phyloP scores from a whole-genome alignment of 2,329 filamentous ascomycete species.

The Fusarium agapanthi region DNA sequence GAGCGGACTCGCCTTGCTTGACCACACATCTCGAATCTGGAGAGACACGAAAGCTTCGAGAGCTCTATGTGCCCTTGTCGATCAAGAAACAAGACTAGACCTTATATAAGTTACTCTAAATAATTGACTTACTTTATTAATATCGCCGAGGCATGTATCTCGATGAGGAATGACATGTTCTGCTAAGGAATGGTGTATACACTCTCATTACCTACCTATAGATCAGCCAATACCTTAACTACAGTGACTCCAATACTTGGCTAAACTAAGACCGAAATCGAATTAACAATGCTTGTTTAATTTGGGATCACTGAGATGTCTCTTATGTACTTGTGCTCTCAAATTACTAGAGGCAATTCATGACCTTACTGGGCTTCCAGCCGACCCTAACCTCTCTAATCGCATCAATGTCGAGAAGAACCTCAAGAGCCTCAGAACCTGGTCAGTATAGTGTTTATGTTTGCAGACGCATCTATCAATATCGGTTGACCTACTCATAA shows the following conservation, averaged over 20 bases:
- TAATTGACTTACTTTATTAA: background rate
- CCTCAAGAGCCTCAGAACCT: background rate
- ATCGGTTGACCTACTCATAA: conserved; percentile 69
- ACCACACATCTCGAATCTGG: background rate
- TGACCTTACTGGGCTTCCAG: background rate
- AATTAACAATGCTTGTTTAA: background rate
- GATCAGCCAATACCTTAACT: background rate
- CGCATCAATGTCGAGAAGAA: background rate
- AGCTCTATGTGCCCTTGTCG: background rate
- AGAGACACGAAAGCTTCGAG: background rate
- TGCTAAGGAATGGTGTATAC: background rate
- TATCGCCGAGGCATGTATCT: background rate
- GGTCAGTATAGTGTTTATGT: conserved; percentile 56
- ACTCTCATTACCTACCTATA: background rate
- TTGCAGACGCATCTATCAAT: conserved; percentile 75
- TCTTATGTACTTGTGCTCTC: background rate
- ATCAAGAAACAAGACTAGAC: background rate
- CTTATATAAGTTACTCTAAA: background rate
- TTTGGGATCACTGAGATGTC: background rate
- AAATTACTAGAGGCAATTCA: background rate
- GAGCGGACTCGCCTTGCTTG: background rate
- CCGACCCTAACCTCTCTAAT: background rate
- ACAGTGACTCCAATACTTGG: background rate
- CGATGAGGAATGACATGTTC: background rate
- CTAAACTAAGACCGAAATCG: background rate